These are phyloP conservation scores for Euphorbia lathyris DNA, from an alignment of 345 rosid genomes.

Conservation along the genomic window DNA sequence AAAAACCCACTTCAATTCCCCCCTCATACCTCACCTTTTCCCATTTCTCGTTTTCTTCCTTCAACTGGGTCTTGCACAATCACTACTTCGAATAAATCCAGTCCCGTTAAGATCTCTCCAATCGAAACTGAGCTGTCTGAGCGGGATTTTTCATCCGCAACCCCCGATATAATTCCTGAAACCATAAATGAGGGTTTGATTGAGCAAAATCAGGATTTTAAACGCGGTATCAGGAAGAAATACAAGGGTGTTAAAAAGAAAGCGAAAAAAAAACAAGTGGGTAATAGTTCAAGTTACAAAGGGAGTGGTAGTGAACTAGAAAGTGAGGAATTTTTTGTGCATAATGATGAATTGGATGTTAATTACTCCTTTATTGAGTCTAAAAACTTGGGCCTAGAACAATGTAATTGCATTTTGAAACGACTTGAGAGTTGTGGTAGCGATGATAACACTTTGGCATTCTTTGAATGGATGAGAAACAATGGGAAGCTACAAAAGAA, in stretches of 20 bases:
- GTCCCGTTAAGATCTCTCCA: slow-evolving; percentile 37
- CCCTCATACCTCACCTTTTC: slow-evolving; percentile 35
- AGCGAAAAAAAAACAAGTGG: slow-evolving; percentile 30
- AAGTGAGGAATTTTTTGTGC: slow-evolving; percentile 34
- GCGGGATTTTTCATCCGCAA: slow-evolving; percentile 15
- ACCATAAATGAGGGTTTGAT: slow-evolving; percentile 7
- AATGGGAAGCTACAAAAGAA: slow-evolving; percentile 59
- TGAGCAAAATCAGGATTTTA: slow-evolving; percentile 27
- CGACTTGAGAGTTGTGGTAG: slow-evolving; percentile 52
- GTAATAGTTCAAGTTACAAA: slow-evolving; percentile 29
- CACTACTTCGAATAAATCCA: slow-evolving; percentile 35
- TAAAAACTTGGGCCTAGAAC: slow-evolving; percentile 41
- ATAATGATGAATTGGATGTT: slow-evolving; percentile 49
- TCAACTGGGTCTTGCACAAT: slow-evolving; percentile 30
- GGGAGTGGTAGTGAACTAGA: slow-evolving; percentile 30
- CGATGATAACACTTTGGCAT: slow-evolving; percentile 50
- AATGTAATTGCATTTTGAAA: slow-evolving; percentile 59
- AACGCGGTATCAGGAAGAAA: slow-evolving; percentile 16
- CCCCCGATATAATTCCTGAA: slow-evolving; percentile 24
- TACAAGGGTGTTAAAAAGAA: slow-evolving; percentile 23
- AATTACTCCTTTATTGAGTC: slow-evolving; percentile 44
- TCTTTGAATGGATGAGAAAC: slow-evolving; percentile 82
- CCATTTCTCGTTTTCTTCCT: slow-evolving; percentile 31
- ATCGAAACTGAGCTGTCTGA: slow-evolving; percentile 36
- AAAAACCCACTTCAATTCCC: slow-evolving; percentile 37